phyloP scores from a whole-genome alignment of 441 rosid genomes.

The Biscutella laevigata region DNA sequence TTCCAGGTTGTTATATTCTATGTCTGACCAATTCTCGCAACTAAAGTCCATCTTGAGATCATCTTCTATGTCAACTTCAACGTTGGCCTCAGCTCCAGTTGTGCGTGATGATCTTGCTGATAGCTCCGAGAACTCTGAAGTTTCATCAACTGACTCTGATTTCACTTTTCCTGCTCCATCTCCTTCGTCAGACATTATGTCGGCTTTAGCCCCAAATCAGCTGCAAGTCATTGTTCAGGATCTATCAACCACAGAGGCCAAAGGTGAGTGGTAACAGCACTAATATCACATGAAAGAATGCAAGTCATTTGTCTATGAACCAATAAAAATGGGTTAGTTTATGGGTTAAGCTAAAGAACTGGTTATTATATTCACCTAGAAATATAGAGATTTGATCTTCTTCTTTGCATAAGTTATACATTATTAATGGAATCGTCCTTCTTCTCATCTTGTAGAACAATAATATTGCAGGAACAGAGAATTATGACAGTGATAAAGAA shows the following conservation, averaged over 20 bases:
- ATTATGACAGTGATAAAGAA: conserved; percentile 40
- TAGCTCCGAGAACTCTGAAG: conserved; percentile 51
- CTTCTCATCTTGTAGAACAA: conserved; percentile 23
- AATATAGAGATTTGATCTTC: neutral
- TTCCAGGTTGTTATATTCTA: conserved; percentile 78
- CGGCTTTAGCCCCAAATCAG: conserved; percentile 31
- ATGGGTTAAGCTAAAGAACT: neutral
- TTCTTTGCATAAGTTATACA: conserved; percentile 6
- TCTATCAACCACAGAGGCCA: conserved; percentile 40
- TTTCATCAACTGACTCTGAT: conserved; percentile 59
- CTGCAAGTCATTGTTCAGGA: conserved; percentile 50
- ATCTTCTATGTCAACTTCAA: conserved; percentile 42
- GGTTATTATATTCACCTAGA: neutral
- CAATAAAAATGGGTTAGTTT: neutral
- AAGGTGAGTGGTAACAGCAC: conserved; percentile 45
- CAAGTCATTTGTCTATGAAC: neutral
- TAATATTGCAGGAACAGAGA: conserved; percentile 49
- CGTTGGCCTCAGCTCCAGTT: conserved; percentile 33
- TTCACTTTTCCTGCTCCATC: conserved; percentile 54
- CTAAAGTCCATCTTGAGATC: conserved; percentile 52
- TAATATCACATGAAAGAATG: conserved; percentile 16
- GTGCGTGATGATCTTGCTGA: conserved; percentile 41
- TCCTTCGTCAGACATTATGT: conserved; percentile 22
- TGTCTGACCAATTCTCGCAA: conserved; percentile 87
- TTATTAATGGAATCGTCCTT: conserved; percentile 17